Base-by-base conservation (phyloP, 805 yeast genomes). In the Candida cerambycidarum region DNA sequence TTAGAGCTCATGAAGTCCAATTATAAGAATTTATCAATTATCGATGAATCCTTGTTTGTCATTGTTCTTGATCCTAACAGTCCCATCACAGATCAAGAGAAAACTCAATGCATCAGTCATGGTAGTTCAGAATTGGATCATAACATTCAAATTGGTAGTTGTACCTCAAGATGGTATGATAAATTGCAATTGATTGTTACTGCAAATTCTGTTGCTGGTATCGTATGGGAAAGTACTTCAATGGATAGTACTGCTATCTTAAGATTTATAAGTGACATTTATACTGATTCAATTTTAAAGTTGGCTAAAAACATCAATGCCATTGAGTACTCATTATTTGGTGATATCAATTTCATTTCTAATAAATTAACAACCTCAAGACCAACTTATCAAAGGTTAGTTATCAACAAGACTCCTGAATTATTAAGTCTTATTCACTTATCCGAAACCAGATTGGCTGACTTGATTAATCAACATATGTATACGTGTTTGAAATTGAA, bases 81-180 rank as follows among this genome's bases (percentile, higher is more conserved):
- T 2, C 82, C 82, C 0, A 46, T 44, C 5, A 55, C 69, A 2
- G 79, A 76, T 42, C 69, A 67, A 36, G 81, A 76, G 42, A 74
- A 73, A 49, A 73, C 79, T 10, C 61, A 61, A 42, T 70, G 69
- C 16, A 72, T 79, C 10, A 67, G 78, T 14, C 82, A 79, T 55
- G 83, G 83, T 16, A 67, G 78, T 7, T 68, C 78, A 1, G 53
- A 50, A 27, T 65, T 76, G 31, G 46, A 51, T 1, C 66, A 67
- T 8, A 62, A 73, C 23, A 61, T 75, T 35, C 83, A 79, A 57
- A 57, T 68, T 16, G 83, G 83, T 18, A 69, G 80, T 4, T 79
- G 83, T 57, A 75, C 80, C 12, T 75, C 78, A 36, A 61, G 83
- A 42, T 78, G 81, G 76, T 79, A 79, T 54, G 83, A 79, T 55